Conservation (phyloP, 805 yeast genomes). For the Candida maltosa region DNA sequence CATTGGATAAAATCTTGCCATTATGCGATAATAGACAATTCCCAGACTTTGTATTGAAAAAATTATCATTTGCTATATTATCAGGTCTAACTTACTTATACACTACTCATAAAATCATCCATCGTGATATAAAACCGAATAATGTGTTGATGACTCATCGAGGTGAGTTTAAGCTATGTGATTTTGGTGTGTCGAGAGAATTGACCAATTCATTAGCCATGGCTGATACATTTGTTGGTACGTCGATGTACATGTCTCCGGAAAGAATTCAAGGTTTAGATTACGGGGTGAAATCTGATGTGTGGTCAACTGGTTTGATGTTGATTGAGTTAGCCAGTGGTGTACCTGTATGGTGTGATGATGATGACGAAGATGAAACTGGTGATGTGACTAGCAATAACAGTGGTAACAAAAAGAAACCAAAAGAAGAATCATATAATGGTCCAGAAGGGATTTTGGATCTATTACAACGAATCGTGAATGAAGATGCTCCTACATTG, state of each 20-base stretch:
- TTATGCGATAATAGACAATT: slow-evolving; percentile 35
- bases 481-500: slow-evolving; percentile 83
- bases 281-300: slow-evolving; percentile 93
- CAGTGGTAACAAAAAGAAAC: not conserved
- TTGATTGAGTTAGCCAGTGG: slow-evolving; percentile 87
- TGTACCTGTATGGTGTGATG: slow-evolving; percentile 69
- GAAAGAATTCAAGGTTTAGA: slow-evolving; percentile 94
- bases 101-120: slow-evolving; percentile 82
- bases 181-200: slow-evolving; percentile 94
- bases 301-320: slow-evolving; percentile 95
- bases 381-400: not conserved
- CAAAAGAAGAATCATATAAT: too few relatives aligned
- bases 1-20: slow-evolving; percentile 76
- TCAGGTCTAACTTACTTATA: slow-evolving; percentile 82
- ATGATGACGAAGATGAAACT: slow-evolving; percentile 21
- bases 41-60: slow-evolving; percentile 66
- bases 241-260: slow-evolving; percentile 95
- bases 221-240: slow-evolving; percentile 98
- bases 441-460: slow-evolving; percentile 86
- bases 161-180: slow-evolving; percentile 90
- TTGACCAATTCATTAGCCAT: slow-evolving; percentile 76
- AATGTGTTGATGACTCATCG: slow-evolving; percentile 83
- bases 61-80: slow-evolving; percentile 71
- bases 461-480: slow-evolving; percentile 85
- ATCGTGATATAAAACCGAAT: slow-evolving; percentile 93